Percentiles rank a stretch among this genome's conserved stretches.
Conservation (phyloP, 352 stramenopile species). For the Peronospora destructor region DNA sequence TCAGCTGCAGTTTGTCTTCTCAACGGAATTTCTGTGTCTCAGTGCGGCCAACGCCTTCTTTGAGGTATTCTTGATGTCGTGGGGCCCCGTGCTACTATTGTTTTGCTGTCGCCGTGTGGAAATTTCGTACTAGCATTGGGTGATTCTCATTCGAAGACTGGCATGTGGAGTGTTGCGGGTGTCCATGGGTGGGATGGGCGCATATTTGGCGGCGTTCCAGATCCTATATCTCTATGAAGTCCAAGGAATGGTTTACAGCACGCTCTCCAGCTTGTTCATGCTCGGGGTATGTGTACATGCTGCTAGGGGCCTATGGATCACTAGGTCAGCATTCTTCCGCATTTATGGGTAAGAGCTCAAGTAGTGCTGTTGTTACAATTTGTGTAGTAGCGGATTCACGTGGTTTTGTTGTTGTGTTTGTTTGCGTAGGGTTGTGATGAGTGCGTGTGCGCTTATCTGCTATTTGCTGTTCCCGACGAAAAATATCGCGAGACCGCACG, state of each 20-base stretch:
- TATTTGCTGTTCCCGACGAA: too few relatives aligned
- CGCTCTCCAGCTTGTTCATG: slow-evolving; percentile 81
- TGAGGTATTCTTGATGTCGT: slow-evolving; percentile 60
- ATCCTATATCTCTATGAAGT: slow-evolving; percentile 71
- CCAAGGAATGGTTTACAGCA: slow-evolving; percentile 72
- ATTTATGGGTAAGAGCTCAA: slow-evolving; percentile 42
- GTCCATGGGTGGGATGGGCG: slow-evolving; percentile 60
- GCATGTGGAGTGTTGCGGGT: slow-evolving; percentile 60
- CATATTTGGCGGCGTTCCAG: slow-evolving; percentile 75
- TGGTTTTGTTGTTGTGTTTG: not conserved
- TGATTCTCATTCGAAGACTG: slow-evolving; percentile 42
- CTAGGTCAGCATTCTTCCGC: slow-evolving; percentile 46
- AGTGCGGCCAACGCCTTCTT: slow-evolving; percentile 78
- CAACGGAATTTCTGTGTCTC: slow-evolving; percentile 49
- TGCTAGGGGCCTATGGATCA: slow-evolving; percentile 48
- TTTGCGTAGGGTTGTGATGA: slow-evolving; percentile 36
- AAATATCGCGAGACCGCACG: too few relatives aligned
- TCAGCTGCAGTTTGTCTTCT: too few relatives aligned
- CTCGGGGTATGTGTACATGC: slow-evolving; percentile 81
- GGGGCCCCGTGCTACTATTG: slow-evolving; percentile 47
- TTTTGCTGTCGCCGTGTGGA: slow-evolving; percentile 42
- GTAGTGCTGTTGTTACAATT: not conserved
- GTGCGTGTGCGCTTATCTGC: slow-evolving; percentile 35
- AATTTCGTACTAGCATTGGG: slow-evolving; percentile 57
- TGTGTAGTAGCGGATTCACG: too few relatives aligned